Base-by-base conservation (phyloP, 1,284 basidiomycete species). In the Pisolithus thermaeus region DNA sequence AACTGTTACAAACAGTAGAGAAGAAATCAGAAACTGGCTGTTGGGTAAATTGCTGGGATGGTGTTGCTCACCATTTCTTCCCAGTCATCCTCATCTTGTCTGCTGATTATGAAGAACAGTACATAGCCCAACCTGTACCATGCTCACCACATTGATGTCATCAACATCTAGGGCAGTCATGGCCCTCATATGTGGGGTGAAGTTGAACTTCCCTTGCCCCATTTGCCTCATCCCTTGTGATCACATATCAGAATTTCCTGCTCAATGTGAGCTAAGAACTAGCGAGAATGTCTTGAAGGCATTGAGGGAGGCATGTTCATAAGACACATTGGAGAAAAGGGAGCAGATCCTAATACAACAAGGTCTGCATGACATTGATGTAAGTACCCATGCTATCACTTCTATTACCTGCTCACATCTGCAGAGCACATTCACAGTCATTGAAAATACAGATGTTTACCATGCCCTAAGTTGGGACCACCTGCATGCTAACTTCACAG, bases 91-190 rank as follows among this genome's bases (percentile, higher is more conserved):
- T 73, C 3, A 67, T 72, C 39, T 46, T 73, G 7, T 67, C 67
- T 7, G 67, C 67, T 3, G 72, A 73, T 51, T 73, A 70, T 55
- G 68, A 73, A 50, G 73, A 74, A 58, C 65, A 68, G 72, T 74
- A 49, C 38, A 68, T 58, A 30, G 9, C 28, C 9, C 28, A 5
- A 2, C 28, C 7, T 30, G 28, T 30, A 30, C 8, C 9, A 7
- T 30, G 7, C 28, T 30, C 7, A 30, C 2, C 28, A 30, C 28
- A 6, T 9, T 30, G 28, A 30, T 6, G 2, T 30, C 9, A 6
- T 30, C 2, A 6, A 30, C 28, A 7, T 27, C 7, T 45, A 69
- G 65, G 52, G 56, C 51, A 40, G 54, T 65, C 3, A 68, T 73
- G 63, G 57, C 66, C 11, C 57, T 71, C 0, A 70, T 63, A 45